Conservation (phyloP, 352 stramenopile genomes). For the Globisporangium solare region DNA sequence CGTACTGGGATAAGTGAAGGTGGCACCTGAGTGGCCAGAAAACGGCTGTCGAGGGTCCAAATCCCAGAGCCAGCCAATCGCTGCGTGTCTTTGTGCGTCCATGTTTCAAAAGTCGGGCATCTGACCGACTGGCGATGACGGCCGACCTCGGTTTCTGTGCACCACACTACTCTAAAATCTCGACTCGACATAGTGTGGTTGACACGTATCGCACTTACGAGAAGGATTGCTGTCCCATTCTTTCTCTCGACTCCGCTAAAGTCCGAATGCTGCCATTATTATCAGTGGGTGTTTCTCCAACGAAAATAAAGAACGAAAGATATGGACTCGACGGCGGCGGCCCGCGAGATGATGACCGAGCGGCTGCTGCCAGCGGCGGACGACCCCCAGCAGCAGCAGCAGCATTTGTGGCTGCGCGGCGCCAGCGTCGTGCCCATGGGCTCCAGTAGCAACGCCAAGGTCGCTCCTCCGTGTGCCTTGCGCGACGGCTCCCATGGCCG, state of each 20-base stretch:
- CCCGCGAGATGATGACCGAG: conserved; percentile 22
- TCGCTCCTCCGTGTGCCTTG: background rate
- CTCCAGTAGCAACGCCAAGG: background rate
- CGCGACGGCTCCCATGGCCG: background rate
- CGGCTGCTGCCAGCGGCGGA: conserved; percentile 23
- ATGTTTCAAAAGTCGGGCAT: background rate
- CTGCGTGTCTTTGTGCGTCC: conserved; percentile 9
- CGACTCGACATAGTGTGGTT: background rate
- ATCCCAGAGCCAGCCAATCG: conserved; percentile 5
- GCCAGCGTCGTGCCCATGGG: conserved; percentile 10
- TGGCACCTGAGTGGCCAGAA: too few species aligned
- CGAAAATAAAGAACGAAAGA: conserved; percentile 8
- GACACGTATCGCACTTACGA: background rate
- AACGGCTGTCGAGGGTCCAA: too few species aligned
- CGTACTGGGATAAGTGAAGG: too few species aligned
- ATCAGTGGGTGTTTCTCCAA: background rate
- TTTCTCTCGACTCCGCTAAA: background rate
- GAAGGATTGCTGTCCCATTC: background rate
- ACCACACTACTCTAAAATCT: background rate
- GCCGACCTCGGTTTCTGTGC: background rate
- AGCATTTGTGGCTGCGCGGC: conserved; percentile 13
- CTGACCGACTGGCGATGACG: too few species aligned
- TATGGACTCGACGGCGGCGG: conserved; percentile 13
- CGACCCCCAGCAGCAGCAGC: conserved; percentile 14
- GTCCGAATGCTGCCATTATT: background rate